Evolutionary conservation across 169 alveolate species (phyloP), one percentile per base, ranked within the genome.

Genomic region (Plasmodium ovale): DNA sequence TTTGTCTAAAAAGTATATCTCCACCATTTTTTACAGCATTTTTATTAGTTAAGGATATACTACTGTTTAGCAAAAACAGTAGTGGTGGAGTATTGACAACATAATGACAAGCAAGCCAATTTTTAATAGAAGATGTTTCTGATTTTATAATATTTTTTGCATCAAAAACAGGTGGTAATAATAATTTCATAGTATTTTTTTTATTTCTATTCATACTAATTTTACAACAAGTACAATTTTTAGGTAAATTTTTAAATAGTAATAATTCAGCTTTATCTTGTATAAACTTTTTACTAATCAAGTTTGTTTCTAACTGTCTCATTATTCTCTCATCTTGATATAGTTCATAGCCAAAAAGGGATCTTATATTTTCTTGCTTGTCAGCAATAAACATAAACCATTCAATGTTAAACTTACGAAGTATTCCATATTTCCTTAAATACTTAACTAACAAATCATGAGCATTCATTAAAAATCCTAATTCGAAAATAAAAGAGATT

Each of bases 101-200:
- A 72, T 92, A 90, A 60, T 94, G 94, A 53, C 93, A 85, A 47
- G 94, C 95, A 59, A 87, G 87, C 96, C 96, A 94, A 87, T 94
- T 94, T 44, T 87, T 89, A 6, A 88, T 69, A 14, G 91, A 58
- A 27, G 93, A 92, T n/a, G 58, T 74, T 72, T 88, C 82, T 12
- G 88, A 69, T 87, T 87, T 72, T 2, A 70, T 54, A 56, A 92
- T 94, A 92, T 94, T 92, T 21, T 71, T 87, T 19, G 82, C 91
- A 39, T 72, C 92, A 72, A 70, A 88, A 54, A 94, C 35, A 16
- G 91, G 68, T 21, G 91, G 91, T 39, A 85, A 60, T 10, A 85
- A 56, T n/a, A 68, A 44, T 60, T 85, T 85, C 91, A 85, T 85
- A 29, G 91, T 51, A 69, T 85, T 85, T 44, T 58, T 68, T 68